These are phyloP conservation scores for Bacterosira constricta DNA, from an alignment of 108 stramenopile genomes.

Conservation along the genomic window DNA sequence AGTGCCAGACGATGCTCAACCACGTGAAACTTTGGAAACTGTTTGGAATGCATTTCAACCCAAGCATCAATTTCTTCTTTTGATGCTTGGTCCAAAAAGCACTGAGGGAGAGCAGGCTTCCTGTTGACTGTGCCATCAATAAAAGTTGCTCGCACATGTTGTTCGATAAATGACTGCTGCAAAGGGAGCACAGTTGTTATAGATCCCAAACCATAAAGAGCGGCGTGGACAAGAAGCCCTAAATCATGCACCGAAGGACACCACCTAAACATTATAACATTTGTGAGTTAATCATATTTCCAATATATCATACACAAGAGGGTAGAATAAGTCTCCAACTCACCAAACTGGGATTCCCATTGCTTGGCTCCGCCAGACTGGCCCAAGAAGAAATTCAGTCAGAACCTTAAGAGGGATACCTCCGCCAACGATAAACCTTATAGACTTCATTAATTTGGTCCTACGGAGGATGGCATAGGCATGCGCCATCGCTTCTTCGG, in stretches of 20 bases:
- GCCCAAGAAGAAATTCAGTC: constrained; percentile 20
- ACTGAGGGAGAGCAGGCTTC: constrained; percentile 26
- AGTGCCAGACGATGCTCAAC: constrained; percentile 75
- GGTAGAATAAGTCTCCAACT: background rate
- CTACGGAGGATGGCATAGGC: constrained; percentile 74
- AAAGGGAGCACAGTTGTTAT: constrained; percentile 35
- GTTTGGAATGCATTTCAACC: constrained; percentile 59
- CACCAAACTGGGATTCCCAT: constrained; percentile 75
- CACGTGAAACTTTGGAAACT: constrained; percentile 61
- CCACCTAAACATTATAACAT: constrained; percentile 42
- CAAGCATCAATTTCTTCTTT: constrained; percentile 57
- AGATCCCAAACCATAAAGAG: constrained; percentile 63
- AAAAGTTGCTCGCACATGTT: constrained; percentile 60
- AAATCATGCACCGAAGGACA: constrained; percentile 84
- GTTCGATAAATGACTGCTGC: constrained; percentile 25
- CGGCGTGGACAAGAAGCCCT: constrained; percentile 67
- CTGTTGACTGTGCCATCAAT: constrained; percentile 32
- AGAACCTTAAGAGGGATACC: constrained; percentile 32
- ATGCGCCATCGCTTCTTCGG: constrained; percentile 67
- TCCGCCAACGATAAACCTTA: constrained; percentile 56
- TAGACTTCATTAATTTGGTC: constrained; percentile 60
- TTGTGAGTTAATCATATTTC: background rate
- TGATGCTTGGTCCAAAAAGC: constrained; percentile 23
- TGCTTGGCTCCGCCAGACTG: constrained; percentile 52
- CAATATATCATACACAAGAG: background rate